Percentiles rank a stretch among this genome's conserved stretches.
phyloP scores from a whole-genome alignment of 2,329 filamentous ascomycete genomes.

The Didymella arachidicola region DNA sequence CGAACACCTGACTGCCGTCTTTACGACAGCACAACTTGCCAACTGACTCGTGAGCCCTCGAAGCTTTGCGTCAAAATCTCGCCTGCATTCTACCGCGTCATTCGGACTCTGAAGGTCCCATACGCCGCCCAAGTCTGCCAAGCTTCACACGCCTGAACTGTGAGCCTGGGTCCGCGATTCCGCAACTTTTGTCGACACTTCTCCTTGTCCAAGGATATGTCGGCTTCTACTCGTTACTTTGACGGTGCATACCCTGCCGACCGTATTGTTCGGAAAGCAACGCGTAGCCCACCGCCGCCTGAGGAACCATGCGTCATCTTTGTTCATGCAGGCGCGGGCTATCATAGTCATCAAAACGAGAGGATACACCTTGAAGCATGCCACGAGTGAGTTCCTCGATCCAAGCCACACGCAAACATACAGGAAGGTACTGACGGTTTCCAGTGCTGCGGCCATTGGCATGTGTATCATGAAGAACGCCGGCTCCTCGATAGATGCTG shows the following conservation, averaged over 20 bases:
- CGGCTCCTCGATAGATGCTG: constrained; percentile 82
- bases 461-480: constrained; percentile 84
- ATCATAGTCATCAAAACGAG: constrained; percentile 89
- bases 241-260: constrained; percentile 37
- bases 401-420: background rate
- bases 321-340: constrained; percentile 94
- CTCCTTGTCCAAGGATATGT: constrained; percentile 37
- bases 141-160: background rate
- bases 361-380: constrained; percentile 84
- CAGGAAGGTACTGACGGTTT: constrained; percentile 19
- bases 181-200: constrained; percentile 39
- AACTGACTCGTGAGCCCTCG: background rate
- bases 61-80: background rate
- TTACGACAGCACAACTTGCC: background rate
- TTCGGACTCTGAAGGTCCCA: background rate
- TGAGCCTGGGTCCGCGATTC: constrained; percentile 27
- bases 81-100: background rate
- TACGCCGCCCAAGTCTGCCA: background rate
- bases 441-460: constrained; percentile 79
- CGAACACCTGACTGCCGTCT: constrained; percentile 18
- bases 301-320: constrained; percentile 78
- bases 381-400: constrained; percentile 71
- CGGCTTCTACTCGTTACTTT: constrained; percentile 28
- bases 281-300: constrained; percentile 46
- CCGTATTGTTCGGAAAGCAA: constrained; percentile 49